Evolutionary conservation across 2,329 filamentous ascomycete genomes (phyloP).

Genomic region (Sarocladium brachiariae): DNA sequence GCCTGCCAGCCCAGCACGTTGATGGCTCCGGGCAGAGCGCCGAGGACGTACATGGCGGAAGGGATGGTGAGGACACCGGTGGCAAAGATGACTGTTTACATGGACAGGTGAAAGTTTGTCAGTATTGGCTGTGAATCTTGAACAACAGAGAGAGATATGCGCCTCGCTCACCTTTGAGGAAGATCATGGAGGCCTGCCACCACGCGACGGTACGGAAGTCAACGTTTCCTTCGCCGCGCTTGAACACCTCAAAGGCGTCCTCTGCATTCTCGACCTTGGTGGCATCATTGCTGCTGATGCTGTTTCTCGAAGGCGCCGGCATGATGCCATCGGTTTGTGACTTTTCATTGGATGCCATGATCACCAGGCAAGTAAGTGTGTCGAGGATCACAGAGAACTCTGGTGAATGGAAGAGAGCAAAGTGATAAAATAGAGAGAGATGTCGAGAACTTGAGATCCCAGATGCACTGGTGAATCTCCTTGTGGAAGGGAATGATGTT

Average conservation of each 20-base stretch:
- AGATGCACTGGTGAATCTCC: no score
- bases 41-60: constrained; percentile 33
- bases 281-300: constrained; percentile 8
- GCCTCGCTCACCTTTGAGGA: constrained; percentile 30
- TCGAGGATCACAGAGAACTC: no score
- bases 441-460: no score
- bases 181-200: constrained; percentile 40
- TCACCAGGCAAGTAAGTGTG: not conserved
- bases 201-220: constrained; percentile 42
- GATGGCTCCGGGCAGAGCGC: constrained; percentile 33
- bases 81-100: constrained; percentile 30
- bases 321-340: not conserved
- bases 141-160: not conserved
- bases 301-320: constrained; percentile 3
- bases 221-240: constrained; percentile 33
- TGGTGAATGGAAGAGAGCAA: no score
- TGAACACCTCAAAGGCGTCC: constrained; percentile 36
- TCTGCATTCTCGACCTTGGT: constrained; percentile 19
- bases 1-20: constrained; percentile 35
- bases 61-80: constrained; percentile 36
- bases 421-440: no score
- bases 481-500: no score
- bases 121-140: not conserved
- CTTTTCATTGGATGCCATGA: constrained; percentile 11
- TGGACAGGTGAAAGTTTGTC: not conserved